These are phyloP conservation scores for Alternaria rosae DNA, from an alignment of 2,329 filamentous ascomycete species.

Conservation along the genomic window DNA sequence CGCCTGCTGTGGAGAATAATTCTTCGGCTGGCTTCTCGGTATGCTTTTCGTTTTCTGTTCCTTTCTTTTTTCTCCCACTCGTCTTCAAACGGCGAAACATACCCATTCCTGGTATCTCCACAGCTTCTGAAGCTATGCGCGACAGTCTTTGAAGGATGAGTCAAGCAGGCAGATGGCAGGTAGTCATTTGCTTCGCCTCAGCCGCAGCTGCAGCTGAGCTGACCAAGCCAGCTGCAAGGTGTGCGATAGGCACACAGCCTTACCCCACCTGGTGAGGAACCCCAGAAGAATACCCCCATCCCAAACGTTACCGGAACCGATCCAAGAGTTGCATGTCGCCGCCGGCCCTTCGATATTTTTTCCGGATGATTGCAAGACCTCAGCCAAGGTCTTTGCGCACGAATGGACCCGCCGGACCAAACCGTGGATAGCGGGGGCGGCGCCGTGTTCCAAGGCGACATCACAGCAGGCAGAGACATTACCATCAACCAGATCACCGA, in stretches of 20 bases:
- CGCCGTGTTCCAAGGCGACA: background rate
- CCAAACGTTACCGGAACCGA: background rate
- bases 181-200: background rate
- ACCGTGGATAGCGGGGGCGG: background rate
- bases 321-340: background rate
- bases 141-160: fast-evolving
- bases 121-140: background rate
- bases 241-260: background rate
- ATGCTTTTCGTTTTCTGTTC: background rate
- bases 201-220: background rate
- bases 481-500: background rate
- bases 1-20: background rate
- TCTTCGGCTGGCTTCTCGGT: background rate
- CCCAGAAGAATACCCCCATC: background rate
- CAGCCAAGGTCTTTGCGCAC: background rate
- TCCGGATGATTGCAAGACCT: background rate
- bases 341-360: background rate
- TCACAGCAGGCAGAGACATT: background rate
- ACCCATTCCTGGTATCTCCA: background rate
- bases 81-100: background rate
- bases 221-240: background rate
- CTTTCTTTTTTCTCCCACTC: background rate
- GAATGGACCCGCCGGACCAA: background rate
- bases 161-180: background rate
- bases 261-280: background rate